phyloP scores from a whole-genome alignment of 2,329 filamentous ascomycete species.

The Passalora sequoiae region DNA sequence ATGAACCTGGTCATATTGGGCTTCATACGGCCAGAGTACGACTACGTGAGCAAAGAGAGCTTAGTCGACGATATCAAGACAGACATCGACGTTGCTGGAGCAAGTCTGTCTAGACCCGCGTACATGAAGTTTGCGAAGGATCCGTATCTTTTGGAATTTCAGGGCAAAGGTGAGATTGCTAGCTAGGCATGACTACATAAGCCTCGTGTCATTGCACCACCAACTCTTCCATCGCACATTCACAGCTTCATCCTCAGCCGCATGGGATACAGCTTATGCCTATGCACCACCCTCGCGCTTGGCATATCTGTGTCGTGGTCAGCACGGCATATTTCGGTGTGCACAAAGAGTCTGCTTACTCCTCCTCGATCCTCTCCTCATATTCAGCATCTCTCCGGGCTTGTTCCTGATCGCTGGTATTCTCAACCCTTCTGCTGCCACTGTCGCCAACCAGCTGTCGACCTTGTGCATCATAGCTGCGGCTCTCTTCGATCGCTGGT shows the following conservation, averaged over 20 bases:
- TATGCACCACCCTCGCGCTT: conserved; percentile 33
- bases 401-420: conserved; percentile 27
- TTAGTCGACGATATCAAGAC: conserved; percentile 81
- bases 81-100: conserved; percentile 77
- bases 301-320: conserved; percentile 22
- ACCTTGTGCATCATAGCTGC: conserved; percentile 30
- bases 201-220: neutral
- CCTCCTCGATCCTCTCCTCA: conserved; percentile 29
- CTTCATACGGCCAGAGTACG: conserved; percentile 81
- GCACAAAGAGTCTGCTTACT: conserved; percentile 17
- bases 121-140: conserved; percentile 54
- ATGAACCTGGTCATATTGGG: conserved; percentile 78
- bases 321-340: conserved; percentile 6
- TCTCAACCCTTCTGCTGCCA: conserved; percentile 22
- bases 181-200: conserved; percentile 15
- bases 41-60: conserved; percentile 79
- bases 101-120: conserved; percentile 62
- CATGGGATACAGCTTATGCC: neutral
- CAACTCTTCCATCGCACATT: neutral
- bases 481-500: conserved; percentile 25
- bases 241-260: neutral
- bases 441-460: conserved; percentile 24
- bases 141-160: conserved; percentile 36
- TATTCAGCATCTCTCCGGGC: conserved; percentile 23
- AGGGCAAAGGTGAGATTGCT: conserved; percentile 29